Conservation (phyloP, 2,329 filamentous ascomycete species). For the Colletotrichum falcatum region DNA sequence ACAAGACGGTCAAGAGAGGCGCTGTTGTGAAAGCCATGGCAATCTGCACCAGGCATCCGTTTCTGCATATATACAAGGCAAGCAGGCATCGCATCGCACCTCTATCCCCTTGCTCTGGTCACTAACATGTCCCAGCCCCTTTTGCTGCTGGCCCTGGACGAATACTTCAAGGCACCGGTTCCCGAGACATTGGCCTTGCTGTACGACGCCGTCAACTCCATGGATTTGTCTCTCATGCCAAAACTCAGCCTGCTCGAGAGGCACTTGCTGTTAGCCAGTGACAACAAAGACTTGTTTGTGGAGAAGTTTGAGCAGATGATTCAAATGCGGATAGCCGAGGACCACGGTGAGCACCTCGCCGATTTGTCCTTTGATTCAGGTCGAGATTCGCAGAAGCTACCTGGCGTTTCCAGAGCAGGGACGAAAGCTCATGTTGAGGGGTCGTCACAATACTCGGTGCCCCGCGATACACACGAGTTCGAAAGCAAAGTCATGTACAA, state of each 20-base stretch:
- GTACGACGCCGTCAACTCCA: constrained; percentile 93
- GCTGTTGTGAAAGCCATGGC: constrained; percentile 98
- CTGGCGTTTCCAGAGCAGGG: constrained; percentile 69
- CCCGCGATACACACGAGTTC: constrained; percentile 96
- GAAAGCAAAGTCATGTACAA: constrained; percentile 97
- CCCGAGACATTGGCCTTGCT: constrained; percentile 88
- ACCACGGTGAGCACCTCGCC: constrained; percentile 58
- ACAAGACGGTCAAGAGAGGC: constrained; percentile 91
- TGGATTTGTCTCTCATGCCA: constrained; percentile 96
- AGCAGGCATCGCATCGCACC: constrained; percentile 16
- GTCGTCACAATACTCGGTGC: constrained; percentile 77
- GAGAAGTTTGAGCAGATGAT: constrained; percentile 98
- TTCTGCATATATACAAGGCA: constrained; percentile 98
- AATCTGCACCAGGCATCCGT: constrained; percentile 96
- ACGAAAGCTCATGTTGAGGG: constrained; percentile 70
- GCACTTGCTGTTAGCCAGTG: constrained; percentile 87
- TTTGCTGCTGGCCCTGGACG: constrained; percentile 88
- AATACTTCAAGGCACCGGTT: constrained; percentile 94
- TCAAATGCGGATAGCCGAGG: constrained; percentile 80
- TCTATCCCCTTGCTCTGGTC: not conserved
- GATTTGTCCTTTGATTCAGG: constrained; percentile 61
- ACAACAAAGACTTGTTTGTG: constrained; percentile 95
- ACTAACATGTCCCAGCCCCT: constrained; percentile 72
- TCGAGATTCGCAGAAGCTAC: constrained; percentile 59
- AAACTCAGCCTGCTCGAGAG: constrained; percentile 85